Base-by-base conservation (phyloP, 2,329 filamentous ascomycete genomes). In the Diaporthe helianthi region DNA sequence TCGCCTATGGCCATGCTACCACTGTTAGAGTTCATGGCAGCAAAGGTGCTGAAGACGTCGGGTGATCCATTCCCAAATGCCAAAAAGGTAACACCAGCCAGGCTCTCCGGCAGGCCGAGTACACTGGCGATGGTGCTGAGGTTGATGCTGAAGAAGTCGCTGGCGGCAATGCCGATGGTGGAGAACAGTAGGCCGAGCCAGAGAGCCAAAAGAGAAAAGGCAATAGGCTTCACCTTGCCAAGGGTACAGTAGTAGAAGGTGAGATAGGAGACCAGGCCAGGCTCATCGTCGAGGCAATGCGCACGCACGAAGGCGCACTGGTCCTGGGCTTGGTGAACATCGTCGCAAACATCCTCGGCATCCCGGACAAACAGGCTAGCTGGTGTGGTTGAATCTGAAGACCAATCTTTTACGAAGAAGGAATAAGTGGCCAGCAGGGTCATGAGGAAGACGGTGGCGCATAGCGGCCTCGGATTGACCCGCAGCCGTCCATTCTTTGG, bases 91-190 rank as follows among this genome's bases (percentile, higher is more conserved):
- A 99, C 97, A 44, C 96, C 96, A 0, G 96, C 94, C 80, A 99
- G 86, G 79, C 93, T 98, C 83, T 99, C 94, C 79, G 94, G 98
- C 83, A 99, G 91, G 24, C 95, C 94, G 33, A 98, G 85, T 65
- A 98, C 89, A 68, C 87, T 91, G 26, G 96, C 91, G 75, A 99
- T 96, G 15, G 96, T 98, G 79, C 93, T 96, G 41, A 99, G 86
- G 77, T 99, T 97, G 81, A 98, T 89, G 81, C 94, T 98, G 81
- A 99, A 96, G 83, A 99, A 99, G 81, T 99, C 96, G 80, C 94
- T 98, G 26, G 96, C 96, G 17, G 96, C 96, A 73, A 99, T 98
- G 70, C 96, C 96, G 73, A 99, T 98, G 17, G 96, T 98, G 74
- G 92, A 95, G 81, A 99, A 99, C 9, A 99, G 88, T 67, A 98